These are phyloP conservation scores for Venturiaceae sp. DNA, from an alignment of 2,329 filamentous ascomycete genomes.

Conservation along the genomic window DNA sequence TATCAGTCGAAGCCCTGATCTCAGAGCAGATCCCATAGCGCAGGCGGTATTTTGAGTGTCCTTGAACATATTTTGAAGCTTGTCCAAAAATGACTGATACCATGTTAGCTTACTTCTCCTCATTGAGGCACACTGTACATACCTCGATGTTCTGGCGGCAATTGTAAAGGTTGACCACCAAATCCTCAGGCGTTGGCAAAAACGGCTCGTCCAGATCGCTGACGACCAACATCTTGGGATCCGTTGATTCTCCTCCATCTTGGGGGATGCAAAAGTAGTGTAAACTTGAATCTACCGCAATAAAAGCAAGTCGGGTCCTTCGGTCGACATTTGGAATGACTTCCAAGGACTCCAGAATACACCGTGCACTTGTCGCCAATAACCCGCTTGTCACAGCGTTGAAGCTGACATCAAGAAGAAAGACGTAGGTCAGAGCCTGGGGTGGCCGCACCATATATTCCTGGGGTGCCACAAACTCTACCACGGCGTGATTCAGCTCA, in stretches of 20 bases:
- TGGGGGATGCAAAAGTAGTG: constrained; percentile 95
- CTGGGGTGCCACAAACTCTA: constrained; percentile 95
- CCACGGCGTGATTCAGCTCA: constrained; percentile 91
- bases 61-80: constrained; percentile 88
- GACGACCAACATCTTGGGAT: constrained; percentile 86
- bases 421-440: constrained; percentile 89
- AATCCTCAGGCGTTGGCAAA: constrained; percentile 82
- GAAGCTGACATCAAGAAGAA: constrained; percentile 91
- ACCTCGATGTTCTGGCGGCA: constrained; percentile 84
- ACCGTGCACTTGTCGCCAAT: constrained; percentile 82
- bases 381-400: constrained; percentile 83
- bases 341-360: constrained; percentile 89
- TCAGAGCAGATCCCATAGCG: constrained; percentile 90
- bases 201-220: constrained; percentile 96
- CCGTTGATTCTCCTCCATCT: constrained; percentile 73
- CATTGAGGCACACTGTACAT: too few relatives aligned
- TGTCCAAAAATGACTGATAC: constrained; percentile 87
- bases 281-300: constrained; percentile 87
- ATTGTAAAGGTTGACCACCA: constrained; percentile 81
- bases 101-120: too few relatives aligned
- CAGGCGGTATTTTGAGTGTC: constrained; percentile 82
- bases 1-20: constrained; percentile 92
- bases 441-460: constrained; percentile 99
- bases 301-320: constrained; percentile 84
- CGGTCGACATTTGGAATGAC: constrained; percentile 97